Conservation (phyloP, 352 stramenopile genomes). For the Pythium pyrilobum region DNA sequence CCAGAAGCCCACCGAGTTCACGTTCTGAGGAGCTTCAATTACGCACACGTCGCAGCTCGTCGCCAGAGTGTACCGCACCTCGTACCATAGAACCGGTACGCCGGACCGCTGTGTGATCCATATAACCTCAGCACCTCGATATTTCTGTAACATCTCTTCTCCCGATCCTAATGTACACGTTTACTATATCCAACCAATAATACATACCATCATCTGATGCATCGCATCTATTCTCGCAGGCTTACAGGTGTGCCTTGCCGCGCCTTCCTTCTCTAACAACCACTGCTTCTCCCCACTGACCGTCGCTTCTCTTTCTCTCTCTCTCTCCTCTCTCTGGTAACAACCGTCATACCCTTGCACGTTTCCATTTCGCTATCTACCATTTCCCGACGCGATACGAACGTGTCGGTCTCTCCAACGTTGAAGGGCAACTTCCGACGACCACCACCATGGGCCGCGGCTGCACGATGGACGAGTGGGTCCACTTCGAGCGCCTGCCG, state of each 20-base stretch:
- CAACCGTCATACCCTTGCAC: neutral
- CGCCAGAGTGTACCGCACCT: neutral
- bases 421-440: conserved; percentile 4
- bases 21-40: conserved; percentile 32
- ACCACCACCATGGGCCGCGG: conserved; percentile 51
- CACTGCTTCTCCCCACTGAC: conserved; percentile 2
- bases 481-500: conserved; percentile 68
- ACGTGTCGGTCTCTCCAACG: neutral
- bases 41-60: conserved; percentile 18
- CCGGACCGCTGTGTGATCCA: conserved; percentile 12
- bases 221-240: neutral
- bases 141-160: conserved; percentile 10
- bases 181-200: neutral
- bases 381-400: conserved; percentile 11
- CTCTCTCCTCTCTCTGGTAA: too few relatives aligned
- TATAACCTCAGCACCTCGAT: conserved; percentile 19
- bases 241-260: neutral
- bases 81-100: conserved; percentile 17
- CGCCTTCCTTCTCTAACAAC: conserved; percentile 9
- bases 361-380: neutral
- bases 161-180: neutral
- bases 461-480: conserved; percentile 80
- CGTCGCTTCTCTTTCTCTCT: too few relatives aligned
- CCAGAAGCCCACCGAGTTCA: conserved; percentile 67
- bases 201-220: neutral